Evolutionary conservation across 208 protist genomes (phyloP).

Genomic region (Acanthamoeba rhysodes): DNA sequence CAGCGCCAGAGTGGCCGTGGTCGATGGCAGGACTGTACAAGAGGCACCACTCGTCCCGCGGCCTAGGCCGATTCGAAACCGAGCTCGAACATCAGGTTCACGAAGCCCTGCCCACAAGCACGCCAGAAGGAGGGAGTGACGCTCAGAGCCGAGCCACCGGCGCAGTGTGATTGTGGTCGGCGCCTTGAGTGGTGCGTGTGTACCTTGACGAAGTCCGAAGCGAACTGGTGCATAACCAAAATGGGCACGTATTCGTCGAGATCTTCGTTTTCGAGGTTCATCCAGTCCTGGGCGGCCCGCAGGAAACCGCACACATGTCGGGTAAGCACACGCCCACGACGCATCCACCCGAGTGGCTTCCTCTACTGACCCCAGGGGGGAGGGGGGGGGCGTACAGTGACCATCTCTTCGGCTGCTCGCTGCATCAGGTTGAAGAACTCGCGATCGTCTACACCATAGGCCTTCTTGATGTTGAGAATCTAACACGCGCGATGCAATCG

Average conservation of each 20-base stretch:
- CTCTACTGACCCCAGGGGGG: too few species aligned
- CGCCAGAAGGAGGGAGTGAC: neutral
- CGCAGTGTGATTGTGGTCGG: too few species aligned
- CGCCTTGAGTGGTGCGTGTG: neutral
- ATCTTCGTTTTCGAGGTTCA: slow-evolving; percentile 61
- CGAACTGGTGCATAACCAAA: slow-evolving; percentile 12
- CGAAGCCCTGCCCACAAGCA: neutral
- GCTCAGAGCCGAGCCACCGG: too few species aligned
- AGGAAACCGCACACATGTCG: neutral
- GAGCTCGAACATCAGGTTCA: slow-evolving; percentile 66
- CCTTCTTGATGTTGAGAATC: slow-evolving; percentile 66
- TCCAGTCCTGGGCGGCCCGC: slow-evolving; percentile 16
- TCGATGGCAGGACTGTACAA: too few species aligned
- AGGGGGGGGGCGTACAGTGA: neutral
- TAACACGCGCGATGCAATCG: neutral
- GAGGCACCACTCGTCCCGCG: too few species aligned
- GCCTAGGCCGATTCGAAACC: slow-evolving; percentile 11
- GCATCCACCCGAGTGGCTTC: too few species aligned
- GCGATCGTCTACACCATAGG: slow-evolving; percentile 21
- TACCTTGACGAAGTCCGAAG: slow-evolving; percentile 54
- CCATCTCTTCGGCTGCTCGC: slow-evolving; percentile 32
- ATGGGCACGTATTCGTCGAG: slow-evolving; percentile 56
- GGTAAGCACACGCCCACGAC: neutral
- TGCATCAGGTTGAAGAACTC: slow-evolving; percentile 66
- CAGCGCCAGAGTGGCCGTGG: too few species aligned